Conservation (phyloP, 805 yeast genomes). For the Candida sonorensis region DNA sequence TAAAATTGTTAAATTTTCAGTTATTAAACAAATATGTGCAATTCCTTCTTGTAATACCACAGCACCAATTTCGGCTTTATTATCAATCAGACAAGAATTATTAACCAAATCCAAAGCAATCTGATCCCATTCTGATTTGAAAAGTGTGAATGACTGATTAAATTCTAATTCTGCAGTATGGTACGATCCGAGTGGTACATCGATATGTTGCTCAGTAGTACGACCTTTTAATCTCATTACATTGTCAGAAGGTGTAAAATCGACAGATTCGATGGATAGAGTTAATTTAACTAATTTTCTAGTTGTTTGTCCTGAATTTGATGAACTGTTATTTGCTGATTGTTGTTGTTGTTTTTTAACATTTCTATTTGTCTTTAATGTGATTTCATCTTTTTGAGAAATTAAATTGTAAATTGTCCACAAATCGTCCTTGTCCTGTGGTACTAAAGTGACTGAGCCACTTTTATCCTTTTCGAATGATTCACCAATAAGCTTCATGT, state of each 20-base stretch:
- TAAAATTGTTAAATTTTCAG: conserved; percentile 82
- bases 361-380: conserved; percentile 62
- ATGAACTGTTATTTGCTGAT: conserved; percentile 11
- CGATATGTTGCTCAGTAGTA: conserved; percentile 58
- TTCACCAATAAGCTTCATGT: conserved; percentile 51
- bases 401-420: conserved; percentile 83
- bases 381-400: conserved; percentile 67
- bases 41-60: conserved; percentile 90
- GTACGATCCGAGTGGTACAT: conserved; percentile 78
- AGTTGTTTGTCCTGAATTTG: conserved; percentile 28
- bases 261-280: conserved; percentile 59
- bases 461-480: conserved; percentile 50
- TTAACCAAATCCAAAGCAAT: conserved; percentile 55
- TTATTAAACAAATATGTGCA: conserved; percentile 84
- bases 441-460: conserved; percentile 60
- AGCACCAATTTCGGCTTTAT: conserved; percentile 89
- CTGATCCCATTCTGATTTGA: conserved; percentile 77
- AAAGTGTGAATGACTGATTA: conserved; percentile 58
- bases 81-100: conserved; percentile 67
- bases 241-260: conserved; percentile 73
- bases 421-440: conserved; percentile 87
- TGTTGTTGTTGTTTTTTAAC: conserved; percentile 31
- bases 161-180: conserved; percentile 81
- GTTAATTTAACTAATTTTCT: conserved; percentile 57
- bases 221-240: conserved; percentile 76